Percentiles rank a stretch among this genome's conserved stretches.
Conservation (phyloP, 495 filamentous ascomycete genomes). For the Massariosphaeria phaeospora region DNA sequence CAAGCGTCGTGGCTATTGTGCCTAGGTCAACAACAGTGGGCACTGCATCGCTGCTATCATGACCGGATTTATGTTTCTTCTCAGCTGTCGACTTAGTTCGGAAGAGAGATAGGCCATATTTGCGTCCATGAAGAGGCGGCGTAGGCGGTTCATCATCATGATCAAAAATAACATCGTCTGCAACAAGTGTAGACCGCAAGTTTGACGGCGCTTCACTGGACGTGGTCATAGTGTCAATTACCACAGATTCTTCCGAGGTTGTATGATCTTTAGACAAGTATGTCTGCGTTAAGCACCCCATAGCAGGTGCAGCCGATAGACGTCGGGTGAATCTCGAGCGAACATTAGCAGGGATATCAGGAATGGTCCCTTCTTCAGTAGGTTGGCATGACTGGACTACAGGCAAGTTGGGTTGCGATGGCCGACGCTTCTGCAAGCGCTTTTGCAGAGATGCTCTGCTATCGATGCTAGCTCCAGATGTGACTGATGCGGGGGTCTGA, state of each 20-base stretch:
- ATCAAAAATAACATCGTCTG: too few relatives aligned
- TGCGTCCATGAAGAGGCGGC: conserved; percentile 14
- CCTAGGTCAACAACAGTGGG: conserved; percentile 38
- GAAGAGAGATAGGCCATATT: conserved; percentile 28
- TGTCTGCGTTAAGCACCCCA: conserved; percentile 33
- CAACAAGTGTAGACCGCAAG: too few relatives aligned
- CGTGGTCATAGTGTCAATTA: too few relatives aligned
- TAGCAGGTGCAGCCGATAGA: conserved; percentile 25
- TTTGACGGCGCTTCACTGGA: too few relatives aligned
- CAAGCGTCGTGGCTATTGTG: conserved; percentile 39
- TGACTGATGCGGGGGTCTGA: conserved; percentile 9
- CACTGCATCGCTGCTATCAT: conserved; percentile 14
- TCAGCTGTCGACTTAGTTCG: conserved; percentile 13
- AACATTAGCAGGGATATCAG: conserved; percentile 22
- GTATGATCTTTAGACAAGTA: conserved; percentile 17
- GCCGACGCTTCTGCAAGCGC: conserved; percentile 37
- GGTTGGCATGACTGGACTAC: conserved; percentile 26
- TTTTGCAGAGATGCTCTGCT: conserved; percentile 22
- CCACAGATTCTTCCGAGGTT: neutral
- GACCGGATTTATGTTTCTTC: conserved; percentile 6
- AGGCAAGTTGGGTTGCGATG: conserved; percentile 16
- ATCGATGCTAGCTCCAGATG: conserved; percentile 11
- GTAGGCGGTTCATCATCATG: too few relatives aligned
- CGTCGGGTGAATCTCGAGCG: conserved; percentile 19
- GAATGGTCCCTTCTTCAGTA: conserved; percentile 20